A percentile compares a stretch with the other conserved stretches of the same genome.
Evolutionary conservation across 306 rosid species (phyloP).

Genomic region (Notholithocarpus densiflorus): DNA sequence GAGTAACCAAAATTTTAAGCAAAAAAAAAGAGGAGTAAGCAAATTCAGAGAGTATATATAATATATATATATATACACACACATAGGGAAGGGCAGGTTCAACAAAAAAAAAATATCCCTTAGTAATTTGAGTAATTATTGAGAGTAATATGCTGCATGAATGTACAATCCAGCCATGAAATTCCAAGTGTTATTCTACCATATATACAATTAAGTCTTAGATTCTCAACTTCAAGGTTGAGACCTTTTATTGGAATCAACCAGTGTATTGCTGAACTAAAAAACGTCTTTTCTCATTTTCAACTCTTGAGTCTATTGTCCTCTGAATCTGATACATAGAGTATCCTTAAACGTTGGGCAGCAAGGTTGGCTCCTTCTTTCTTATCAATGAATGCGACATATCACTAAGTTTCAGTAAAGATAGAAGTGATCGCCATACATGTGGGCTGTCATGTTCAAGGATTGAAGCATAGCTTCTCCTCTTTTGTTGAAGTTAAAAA

Average conservation of each 20-base stretch:
- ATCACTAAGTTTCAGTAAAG: slow-evolving; percentile 30
- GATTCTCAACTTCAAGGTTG: neutral
- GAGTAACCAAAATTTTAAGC: too few species aligned
- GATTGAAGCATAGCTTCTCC: slow-evolving; percentile 79
- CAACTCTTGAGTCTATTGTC: neutral
- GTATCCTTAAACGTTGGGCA: neutral
- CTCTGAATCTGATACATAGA: neutral
- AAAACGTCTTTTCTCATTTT: too few species aligned
- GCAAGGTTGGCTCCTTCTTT: neutral
- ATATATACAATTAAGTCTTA: too few species aligned
- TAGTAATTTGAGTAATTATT: too few species aligned
- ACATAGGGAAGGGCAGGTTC: too few species aligned
- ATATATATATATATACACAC: too few species aligned
- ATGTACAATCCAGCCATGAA: too few species aligned
- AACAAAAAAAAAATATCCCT: too few species aligned
- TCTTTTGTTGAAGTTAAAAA: slow-evolving; percentile 58
- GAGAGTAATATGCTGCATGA: too few species aligned
- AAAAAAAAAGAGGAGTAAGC: too few species aligned
- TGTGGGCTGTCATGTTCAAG: slow-evolving; percentile 68
- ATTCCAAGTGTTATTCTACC: too few species aligned
- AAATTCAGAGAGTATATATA: too few species aligned
- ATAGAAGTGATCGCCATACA: slow-evolving; percentile 68
- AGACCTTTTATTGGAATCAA: neutral
- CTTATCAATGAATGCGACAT: neutral
- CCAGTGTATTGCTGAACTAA: neutral